A percentile compares a stretch with the other conserved stretches of the same genome.
phyloP scores from a whole-genome alignment of 2,329 filamentous ascomycete genomes.

The Truncatella angustata region DNA sequence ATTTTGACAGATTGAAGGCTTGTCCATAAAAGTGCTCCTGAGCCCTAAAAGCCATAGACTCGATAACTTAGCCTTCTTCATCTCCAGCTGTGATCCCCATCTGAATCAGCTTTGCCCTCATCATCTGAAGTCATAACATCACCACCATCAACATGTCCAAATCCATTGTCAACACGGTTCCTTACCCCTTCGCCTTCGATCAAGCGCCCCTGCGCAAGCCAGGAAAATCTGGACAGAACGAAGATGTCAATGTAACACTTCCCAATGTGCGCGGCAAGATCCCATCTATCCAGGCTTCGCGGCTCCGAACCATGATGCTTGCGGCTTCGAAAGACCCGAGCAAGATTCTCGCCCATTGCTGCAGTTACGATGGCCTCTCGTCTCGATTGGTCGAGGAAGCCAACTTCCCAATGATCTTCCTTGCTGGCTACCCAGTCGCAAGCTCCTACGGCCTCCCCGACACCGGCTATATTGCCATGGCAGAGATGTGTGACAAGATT shows the following conservation, averaged over 20 bases:
- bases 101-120: neutral
- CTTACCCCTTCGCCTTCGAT: conserved; percentile 24
- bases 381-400: neutral
- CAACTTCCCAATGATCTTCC: neutral
- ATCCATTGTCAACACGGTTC: conserved; percentile 27
- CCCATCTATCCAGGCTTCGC: neutral
- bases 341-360: neutral
- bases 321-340: neutral
- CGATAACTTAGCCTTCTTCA: neutral
- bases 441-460: neutral
- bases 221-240: neutral
- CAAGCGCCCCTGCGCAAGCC: neutral
- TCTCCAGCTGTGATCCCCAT: neutral
- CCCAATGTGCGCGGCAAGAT: neutral
- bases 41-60: neutral
- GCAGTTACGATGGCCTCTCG: neutral
- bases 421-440: neutral
- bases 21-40: neutral
- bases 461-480: conserved; percentile 46
- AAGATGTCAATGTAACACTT: neutral
- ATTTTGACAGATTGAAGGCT: neutral
- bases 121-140: neutral
- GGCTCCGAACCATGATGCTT: neutral
- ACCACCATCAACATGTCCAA: conserved; percentile 18
- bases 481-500: conserved; percentile 43